These are phyloP conservation scores for Cadophora sp. DNA, from an alignment of 2,329 filamentous ascomycete species.

Conservation along the genomic window DNA sequence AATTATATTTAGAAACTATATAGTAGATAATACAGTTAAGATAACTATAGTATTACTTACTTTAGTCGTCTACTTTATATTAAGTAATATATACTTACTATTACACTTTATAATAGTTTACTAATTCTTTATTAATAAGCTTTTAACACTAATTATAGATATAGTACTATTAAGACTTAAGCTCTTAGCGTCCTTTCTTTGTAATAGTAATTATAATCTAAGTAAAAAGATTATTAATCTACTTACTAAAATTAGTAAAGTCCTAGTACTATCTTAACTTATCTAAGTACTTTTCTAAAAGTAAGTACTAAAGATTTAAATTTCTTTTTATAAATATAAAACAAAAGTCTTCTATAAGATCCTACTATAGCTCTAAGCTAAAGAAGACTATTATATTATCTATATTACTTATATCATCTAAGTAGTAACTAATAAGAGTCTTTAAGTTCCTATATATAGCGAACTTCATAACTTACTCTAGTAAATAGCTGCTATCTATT, in stretches of 20 bases:
- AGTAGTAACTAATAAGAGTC: conserved; percentile 28
- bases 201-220: not conserved
- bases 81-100: not conserved
- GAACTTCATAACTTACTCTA: conserved; percentile 30
- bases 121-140: conserved; percentile 25
- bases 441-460: conserved; percentile 24
- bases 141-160: conserved; percentile 24
- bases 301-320: conserved; percentile 25
- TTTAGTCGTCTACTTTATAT: not conserved
- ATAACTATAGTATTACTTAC: not conserved
- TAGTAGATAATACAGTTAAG: not conserved
- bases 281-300: conserved; percentile 22
- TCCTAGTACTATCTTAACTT: not conserved
- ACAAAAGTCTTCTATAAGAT: conserved; percentile 29
- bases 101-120: conserved; percentile 6
- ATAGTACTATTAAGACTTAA: conserved; percentile 21
- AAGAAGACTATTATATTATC: conserved; percentile 22
- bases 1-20: conserved; percentile 13
- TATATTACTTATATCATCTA: conserved; percentile 30
- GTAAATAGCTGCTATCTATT: conserved; percentile 28
- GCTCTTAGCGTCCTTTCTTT: conserved; percentile 17
- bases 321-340: conserved; percentile 26
- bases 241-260: not conserved
- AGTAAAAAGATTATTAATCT: not conserved
- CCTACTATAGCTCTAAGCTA: conserved; percentile 18